Conservation (phyloP, 768 basidiomycete genomes). For the Infundibulicybe gibba region DNA sequence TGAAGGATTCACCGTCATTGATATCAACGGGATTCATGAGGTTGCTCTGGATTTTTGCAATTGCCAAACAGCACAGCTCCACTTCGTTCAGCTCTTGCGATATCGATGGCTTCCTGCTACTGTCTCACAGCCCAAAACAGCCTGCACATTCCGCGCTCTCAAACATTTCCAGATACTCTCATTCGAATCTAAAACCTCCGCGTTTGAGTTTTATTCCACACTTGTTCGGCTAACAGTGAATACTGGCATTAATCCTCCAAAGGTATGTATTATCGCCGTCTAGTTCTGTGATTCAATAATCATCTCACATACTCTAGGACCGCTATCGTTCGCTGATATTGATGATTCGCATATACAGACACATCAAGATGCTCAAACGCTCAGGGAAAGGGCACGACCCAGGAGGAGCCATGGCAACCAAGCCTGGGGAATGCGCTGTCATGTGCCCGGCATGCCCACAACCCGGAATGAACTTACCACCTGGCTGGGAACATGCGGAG, state of each 20-base stretch:
- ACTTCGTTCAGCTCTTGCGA: conserved; percentile 14
- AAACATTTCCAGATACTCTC: conserved; percentile 14
- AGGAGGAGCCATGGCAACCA: conserved; percentile 10
- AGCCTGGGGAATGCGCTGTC: conserved; percentile 14
- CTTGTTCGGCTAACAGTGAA: conserved; percentile 10
- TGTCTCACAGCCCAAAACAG: conserved; percentile 11
- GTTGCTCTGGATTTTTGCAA: conserved; percentile 18
- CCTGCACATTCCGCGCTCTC: conserved; percentile 14
- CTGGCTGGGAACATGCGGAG: conserved; percentile 14
- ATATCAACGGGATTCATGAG: conserved; percentile 19
- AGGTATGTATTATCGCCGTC: too few relatives aligned
- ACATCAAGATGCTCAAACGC: conserved; percentile 19
- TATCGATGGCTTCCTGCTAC: conserved; percentile 14
- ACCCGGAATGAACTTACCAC: conserved; percentile 17
- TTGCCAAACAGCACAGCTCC: conserved; percentile 9
- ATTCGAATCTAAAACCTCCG: conserved; percentile 15
- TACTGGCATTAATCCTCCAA: background rate
- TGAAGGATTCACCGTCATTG: conserved; percentile 4
- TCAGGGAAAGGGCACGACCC: conserved; percentile 13
- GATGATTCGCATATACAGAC: conserved; percentile 14
- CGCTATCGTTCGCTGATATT: conserved; percentile 13
- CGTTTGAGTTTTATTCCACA: conserved; percentile 14
- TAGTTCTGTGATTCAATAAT: too few relatives aligned
- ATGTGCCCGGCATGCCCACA: conserved; percentile 21
- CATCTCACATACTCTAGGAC: conserved; percentile 1